A percentile compares a stretch with the other conserved stretches of the same genome.
Conservation (phyloP, 2,329 filamentous ascomycete genomes). For the Alternaria solani region DNA sequence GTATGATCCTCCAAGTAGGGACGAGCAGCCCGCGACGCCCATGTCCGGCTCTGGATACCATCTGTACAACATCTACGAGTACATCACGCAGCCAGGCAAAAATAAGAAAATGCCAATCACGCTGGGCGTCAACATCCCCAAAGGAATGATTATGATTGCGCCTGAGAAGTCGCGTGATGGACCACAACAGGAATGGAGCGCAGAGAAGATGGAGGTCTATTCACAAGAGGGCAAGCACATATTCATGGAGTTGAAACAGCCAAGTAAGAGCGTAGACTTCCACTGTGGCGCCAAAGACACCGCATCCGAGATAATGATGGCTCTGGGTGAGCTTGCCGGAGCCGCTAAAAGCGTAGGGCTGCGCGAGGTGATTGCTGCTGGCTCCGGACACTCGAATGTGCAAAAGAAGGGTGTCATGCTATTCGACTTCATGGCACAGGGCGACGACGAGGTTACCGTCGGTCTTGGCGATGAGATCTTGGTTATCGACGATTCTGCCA, state of each 20-base stretch:
- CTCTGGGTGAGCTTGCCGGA: constrained; percentile 87
- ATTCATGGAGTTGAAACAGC: constrained; percentile 89
- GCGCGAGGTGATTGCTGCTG: constrained; percentile 84
- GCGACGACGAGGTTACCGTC: constrained; percentile 95
- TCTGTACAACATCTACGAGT: constrained; percentile 96
- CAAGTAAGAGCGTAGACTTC: constrained; percentile 95
- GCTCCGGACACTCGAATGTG: constrained; percentile 65
- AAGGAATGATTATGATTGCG: constrained; percentile 87
- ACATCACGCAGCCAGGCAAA: constrained; percentile 96
- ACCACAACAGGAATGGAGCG: constrained; percentile 89
- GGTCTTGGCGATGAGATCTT: constrained; percentile 88
- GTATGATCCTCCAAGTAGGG: constrained; percentile 50
- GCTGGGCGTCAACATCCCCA: constrained; percentile 88
- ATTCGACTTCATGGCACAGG: constrained; percentile 97
- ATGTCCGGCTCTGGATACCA: constrained; percentile 82
- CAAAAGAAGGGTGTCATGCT: constrained; percentile 86
- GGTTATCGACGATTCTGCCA: constrained; percentile 87
- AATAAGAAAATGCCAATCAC: constrained; percentile 99
- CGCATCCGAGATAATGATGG: constrained; percentile 88
- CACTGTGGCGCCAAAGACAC: constrained; percentile 98
- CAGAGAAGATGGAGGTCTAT: constrained; percentile 95
- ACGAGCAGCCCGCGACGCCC: constrained; percentile 50
- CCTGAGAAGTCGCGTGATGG: constrained; percentile 86
- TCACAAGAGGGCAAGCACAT: constrained; percentile 98
- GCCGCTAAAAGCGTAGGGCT: constrained; percentile 83